Evolutionary conservation across 2,329 filamentous ascomycete species (phyloP), one percentile per base, ranked within the genome.

Genomic region (Ceratocystis huliohia): DNA sequence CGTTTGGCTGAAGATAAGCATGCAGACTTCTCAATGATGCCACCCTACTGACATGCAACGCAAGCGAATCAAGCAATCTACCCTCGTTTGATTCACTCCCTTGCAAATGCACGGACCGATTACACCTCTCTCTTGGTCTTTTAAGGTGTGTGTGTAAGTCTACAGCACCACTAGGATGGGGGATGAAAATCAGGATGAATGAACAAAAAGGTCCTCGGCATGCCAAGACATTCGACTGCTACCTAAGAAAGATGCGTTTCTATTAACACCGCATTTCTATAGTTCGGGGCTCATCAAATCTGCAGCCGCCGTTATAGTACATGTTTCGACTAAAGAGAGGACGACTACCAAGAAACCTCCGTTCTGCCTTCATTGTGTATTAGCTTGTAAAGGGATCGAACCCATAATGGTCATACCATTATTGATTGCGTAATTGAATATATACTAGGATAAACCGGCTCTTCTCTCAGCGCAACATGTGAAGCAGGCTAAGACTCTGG

Each of bases 371-470:
- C 33, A 10, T 10, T 37, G 33, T 37, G 33, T 37, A 37, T 37
- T 37, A 37, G 8, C 33, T 37, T 37, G 8, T 37, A 37, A n/a
- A 7, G 46, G 17, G 20, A 22, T 5, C n/a, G 46, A 50, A 50
- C 17, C 17, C n/a, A 50, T 8, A 2, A 50, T 50, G n/a, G 17
- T 22, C 46, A n/a, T 22, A 22, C 33, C 33, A 50, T 22, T 56
- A 30, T 57, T 30, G 50, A 15, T 57, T 57, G 50, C 50, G 50
- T 57, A 57, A 57, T 57, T 57, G 22, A 33, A 57, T 30, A n/a
- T 20, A 50, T 4, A 5, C n/a, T 20, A 50, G n/a, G 46, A 20
- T 50, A 50, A 22, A 8, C 46, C 46, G 10, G 20, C 20, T 8
- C 20, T 20, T n/a, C 46, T 50, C 7, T 7, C 13, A 50, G 20